Percentiles rank a stretch among this genome's conserved stretches.
phyloP scores from a whole-genome alignment of 495 filamentous ascomycete species.

The Aspergillus sclerotiicarbonarius region DNA sequence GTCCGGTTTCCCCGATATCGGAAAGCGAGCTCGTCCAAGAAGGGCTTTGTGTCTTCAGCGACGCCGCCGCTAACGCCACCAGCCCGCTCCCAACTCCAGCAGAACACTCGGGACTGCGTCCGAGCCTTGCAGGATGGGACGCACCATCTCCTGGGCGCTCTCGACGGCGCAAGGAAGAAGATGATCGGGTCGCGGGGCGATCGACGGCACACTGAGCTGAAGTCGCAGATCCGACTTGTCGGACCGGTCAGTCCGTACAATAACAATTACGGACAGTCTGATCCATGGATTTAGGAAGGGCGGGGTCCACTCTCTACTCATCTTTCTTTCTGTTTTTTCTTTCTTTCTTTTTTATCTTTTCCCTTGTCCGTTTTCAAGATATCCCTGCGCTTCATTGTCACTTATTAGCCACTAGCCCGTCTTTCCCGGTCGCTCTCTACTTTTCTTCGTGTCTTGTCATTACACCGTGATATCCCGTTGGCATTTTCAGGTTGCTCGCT shows the following conservation, averaged over 20 bases:
- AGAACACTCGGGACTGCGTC: slow-evolving; percentile 30
- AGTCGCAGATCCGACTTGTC: slow-evolving; percentile 45
- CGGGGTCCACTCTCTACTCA: not conserved
- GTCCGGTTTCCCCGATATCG: slow-evolving; percentile 26
- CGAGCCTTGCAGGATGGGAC: slow-evolving; percentile 31
- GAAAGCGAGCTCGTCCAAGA: slow-evolving; percentile 9
- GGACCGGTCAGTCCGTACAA: slow-evolving; percentile 39
- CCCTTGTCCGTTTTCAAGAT: no score
- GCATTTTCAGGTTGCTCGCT: not conserved
- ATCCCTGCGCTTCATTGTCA: not conserved
- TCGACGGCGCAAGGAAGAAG: slow-evolving; percentile 35
- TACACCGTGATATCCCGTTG: slow-evolving; percentile 4
- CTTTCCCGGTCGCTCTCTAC: not conserved
- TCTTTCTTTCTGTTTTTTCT: not conserved
- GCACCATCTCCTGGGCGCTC: slow-evolving; percentile 25
- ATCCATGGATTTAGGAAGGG: slow-evolving; percentile 36
- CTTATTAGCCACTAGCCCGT: not conserved
- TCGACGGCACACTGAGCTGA: slow-evolving; percentile 37
- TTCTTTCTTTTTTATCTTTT: not conserved
- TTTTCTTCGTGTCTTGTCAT: not conserved
- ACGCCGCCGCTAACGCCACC: slow-evolving; percentile 23
- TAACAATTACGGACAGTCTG: slow-evolving; percentile 23
- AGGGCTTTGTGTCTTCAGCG: slow-evolving; percentile 13
- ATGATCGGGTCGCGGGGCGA: slow-evolving; percentile 34
- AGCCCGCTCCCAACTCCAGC: slow-evolving; percentile 25